Evolutionary conservation across 176 grass and related monocot species (phyloP).

Genomic region (Juncus inflexus): DNA sequence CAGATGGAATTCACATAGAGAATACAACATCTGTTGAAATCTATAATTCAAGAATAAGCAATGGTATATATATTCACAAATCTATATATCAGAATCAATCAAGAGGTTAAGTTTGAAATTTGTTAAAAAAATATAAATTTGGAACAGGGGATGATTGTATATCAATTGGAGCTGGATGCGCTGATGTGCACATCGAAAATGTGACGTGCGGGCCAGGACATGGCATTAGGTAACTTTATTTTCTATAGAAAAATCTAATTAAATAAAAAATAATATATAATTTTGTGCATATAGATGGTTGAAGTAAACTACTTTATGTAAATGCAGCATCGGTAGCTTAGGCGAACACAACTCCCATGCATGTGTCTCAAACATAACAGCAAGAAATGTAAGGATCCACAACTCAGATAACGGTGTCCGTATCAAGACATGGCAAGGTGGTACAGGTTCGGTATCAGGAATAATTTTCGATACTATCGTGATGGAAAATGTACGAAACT

Average conservation of each 20-base stretch:
- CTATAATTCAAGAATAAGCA: constrained; percentile 54
- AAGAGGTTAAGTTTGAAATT: not conserved
- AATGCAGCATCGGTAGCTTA: constrained; percentile 71
- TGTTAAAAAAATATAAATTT: not conserved
- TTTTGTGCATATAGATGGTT: not conserved
- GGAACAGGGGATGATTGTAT: constrained; percentile 69
- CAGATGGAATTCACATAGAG: constrained; percentile 82
- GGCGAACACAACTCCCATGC: constrained; percentile 59
- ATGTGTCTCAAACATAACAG: constrained; percentile 66
- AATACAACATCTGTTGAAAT: constrained; percentile 58
- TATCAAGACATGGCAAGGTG: constrained; percentile 95
- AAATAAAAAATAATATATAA: not conserved
- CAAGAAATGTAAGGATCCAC: constrained; percentile 37
- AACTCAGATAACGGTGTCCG: constrained; percentile 70
- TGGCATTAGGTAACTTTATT: constrained; percentile 56
- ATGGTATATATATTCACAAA: constrained; percentile 28
- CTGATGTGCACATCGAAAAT: constrained; percentile 55
- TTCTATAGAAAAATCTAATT: not conserved
- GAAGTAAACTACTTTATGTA: not conserved
- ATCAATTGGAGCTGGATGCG: constrained; percentile 62
- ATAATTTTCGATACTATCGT: constrained; percentile 47
- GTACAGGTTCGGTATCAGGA: constrained; percentile 41
- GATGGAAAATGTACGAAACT: constrained; percentile 68
- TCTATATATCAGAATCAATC: not conserved
- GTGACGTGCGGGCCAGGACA: constrained; percentile 59